These are phyloP conservation scores for Bacterosira constricta DNA, from an alignment of 108 stramenopile genomes.

Conservation along the genomic window DNA sequence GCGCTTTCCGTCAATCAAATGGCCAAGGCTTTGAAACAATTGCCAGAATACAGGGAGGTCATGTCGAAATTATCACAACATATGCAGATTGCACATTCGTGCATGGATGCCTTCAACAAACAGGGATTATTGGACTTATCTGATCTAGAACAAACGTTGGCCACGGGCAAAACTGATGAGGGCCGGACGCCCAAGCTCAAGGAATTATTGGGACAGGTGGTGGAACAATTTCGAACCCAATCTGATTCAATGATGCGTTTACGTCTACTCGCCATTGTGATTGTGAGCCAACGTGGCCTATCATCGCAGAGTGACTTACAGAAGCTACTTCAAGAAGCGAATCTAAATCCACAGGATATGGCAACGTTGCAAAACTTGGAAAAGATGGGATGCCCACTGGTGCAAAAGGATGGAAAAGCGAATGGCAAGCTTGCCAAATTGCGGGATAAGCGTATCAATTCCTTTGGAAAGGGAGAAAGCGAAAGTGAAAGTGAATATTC, in stretches of 20 bases:
- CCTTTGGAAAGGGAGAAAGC: constrained; percentile 15
- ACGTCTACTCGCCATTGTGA: constrained; percentile 87
- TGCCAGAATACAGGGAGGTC: constrained; percentile 95
- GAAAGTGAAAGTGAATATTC: constrained; percentile 82
- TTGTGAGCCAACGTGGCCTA: constrained; percentile 82
- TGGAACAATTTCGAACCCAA: constrained; percentile 50
- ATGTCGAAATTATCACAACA: constrained; percentile 94
- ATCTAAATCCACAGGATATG: constrained; percentile 55
- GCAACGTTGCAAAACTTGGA: constrained; percentile 66
- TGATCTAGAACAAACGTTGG: constrained; percentile 93
- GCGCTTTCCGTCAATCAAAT: constrained; percentile 86
- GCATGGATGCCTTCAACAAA: constrained; percentile 87
- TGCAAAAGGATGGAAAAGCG: background rate
- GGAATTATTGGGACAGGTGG: constrained; percentile 69
- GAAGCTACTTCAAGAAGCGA: constrained; percentile 72
- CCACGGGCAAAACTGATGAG: constrained; percentile 91
- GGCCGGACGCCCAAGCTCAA: constrained; percentile 63
- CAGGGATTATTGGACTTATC: constrained; percentile 75
- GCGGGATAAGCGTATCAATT: constrained; percentile 9
- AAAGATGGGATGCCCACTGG: constrained; percentile 73
- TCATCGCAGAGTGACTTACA: constrained; percentile 55
- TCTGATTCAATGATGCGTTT: constrained; percentile 61
- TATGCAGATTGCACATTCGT: constrained; percentile 91
- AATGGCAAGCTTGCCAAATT: constrained; percentile 26
- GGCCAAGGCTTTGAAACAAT: constrained; percentile 87